Percentiles rank a stretch among this genome's conserved stretches.
Evolutionary conservation across 148 eudicot species (phyloP).

Genomic region (Chenopodium berlandieri): DNA sequence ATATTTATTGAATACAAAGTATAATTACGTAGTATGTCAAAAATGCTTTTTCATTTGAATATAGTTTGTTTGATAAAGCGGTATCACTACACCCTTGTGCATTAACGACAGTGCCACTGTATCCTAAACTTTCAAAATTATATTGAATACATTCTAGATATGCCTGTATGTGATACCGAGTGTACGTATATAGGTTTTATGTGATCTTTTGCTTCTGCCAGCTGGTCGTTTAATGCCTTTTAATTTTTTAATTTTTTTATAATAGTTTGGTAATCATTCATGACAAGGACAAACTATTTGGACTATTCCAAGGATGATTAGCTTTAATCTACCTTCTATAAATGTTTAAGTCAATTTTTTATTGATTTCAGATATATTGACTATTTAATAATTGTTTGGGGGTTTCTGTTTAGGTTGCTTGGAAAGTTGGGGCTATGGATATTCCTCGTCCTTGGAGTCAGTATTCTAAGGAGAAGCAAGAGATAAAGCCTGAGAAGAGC

Average conservation of each 20-base stretch:
- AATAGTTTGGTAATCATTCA: background rate
- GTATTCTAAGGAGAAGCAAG: conserved; percentile 56
- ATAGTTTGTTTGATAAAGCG: too few relatives aligned
- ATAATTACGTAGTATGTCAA: too few relatives aligned
- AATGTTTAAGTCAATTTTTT: background rate
- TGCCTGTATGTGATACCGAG: too few relatives aligned
- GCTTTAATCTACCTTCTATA: background rate
- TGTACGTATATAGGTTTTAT: background rate
- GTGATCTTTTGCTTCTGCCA: background rate
- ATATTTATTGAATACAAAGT: too few relatives aligned
- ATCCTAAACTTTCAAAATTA: too few relatives aligned
- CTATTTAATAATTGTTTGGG: background rate
- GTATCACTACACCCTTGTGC: too few relatives aligned
- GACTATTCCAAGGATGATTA: background rate
- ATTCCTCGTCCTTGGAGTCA: conserved; percentile 94
- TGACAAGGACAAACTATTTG: background rate
- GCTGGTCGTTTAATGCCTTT: background rate
- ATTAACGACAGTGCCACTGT: too few relatives aligned
- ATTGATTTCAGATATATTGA: background rate
- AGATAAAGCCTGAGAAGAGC: conserved; percentile 38
- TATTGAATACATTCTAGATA: too few relatives aligned
- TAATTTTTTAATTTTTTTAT: too few relatives aligned
- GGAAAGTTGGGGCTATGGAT: conserved; percentile 72
- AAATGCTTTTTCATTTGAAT: too few relatives aligned
- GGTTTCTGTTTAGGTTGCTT: conserved; percentile 56